These are phyloP conservation scores for Aspergillus tamarii DNA, from an alignment of 2,329 filamentous ascomycete species.

Conservation along the genomic window DNA sequence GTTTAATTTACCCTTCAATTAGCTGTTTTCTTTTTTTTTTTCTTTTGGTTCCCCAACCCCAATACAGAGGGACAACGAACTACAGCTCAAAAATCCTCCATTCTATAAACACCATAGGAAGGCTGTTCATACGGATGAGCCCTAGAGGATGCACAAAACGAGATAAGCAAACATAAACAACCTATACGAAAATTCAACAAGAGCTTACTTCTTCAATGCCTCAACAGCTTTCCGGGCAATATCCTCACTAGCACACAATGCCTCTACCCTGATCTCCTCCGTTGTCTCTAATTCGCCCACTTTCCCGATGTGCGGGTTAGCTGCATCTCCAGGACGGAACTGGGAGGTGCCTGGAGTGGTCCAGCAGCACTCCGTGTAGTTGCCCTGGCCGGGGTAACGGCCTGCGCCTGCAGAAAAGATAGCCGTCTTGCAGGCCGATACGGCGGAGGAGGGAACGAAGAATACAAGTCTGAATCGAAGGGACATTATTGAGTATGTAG, in stretches of 20 bases:
- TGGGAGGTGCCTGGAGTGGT: constrained; percentile 16
- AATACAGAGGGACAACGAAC: too few species aligned
- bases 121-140: constrained; percentile 1
- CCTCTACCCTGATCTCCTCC: constrained; percentile 21
- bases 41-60: too few species aligned
- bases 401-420: constrained; percentile 22
- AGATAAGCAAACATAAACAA: neutral
- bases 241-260: constrained; percentile 19
- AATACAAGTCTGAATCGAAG: constrained; percentile 12
- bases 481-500: neutral
- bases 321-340: constrained; percentile 17
- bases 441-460: constrained; percentile 15
- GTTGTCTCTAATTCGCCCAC: constrained; percentile 18
- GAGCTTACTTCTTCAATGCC: constrained; percentile 20
- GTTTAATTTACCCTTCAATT: too few species aligned
- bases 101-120: neutral
- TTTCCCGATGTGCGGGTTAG: constrained; percentile 17
- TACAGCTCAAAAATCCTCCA: neutral
- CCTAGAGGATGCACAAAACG: neutral
- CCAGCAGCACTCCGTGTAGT: constrained; percentile 24
- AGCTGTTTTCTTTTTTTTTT: too few species aligned
- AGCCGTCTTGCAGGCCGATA: constrained; percentile 19
- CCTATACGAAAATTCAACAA: too few species aligned
- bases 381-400: constrained; percentile 19
- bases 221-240: constrained; percentile 17